These are phyloP conservation scores for Chaetomium sp. DNA, from an alignment of 2,329 filamentous ascomycete species.

Conservation along the genomic window DNA sequence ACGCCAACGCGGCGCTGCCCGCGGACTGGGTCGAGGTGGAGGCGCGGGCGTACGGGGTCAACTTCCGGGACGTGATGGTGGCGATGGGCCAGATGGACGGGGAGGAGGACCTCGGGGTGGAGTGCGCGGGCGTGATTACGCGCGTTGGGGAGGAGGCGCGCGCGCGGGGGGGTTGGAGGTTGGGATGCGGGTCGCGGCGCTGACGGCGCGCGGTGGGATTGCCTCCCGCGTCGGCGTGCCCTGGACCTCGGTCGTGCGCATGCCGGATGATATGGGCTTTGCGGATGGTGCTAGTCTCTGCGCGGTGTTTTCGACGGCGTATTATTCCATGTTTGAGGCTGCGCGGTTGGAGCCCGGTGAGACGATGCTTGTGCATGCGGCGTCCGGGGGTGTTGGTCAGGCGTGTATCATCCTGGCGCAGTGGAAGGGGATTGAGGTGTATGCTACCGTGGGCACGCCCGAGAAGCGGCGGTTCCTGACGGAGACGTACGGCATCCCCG, in stretches of 20 bases:
- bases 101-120: constrained; percentile 18
- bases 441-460: constrained; percentile 6
- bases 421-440: constrained; percentile 2
- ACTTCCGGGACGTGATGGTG: constrained; percentile 46
- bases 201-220: not conserved
- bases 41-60: constrained; percentile 41
- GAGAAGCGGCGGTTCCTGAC: not conserved
- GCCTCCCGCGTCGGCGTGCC: not conserved
- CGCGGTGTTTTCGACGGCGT: not conserved
- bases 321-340: not conserved
- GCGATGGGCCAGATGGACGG: constrained; percentile 39
- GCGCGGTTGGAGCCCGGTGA: not conserved
- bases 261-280: not conserved
- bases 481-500: not conserved
- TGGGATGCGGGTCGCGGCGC: constrained; percentile 34
- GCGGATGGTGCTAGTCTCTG: not conserved
- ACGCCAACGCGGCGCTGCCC: constrained; percentile 17
- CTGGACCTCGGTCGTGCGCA: not conserved
- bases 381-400: not conserved
- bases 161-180: constrained; percentile 27
- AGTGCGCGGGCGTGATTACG: constrained; percentile 33
- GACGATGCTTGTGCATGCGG: constrained; percentile 1
- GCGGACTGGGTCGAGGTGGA: constrained; percentile 42
- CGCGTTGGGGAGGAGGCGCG: constrained; percentile 12
- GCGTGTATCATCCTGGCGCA: constrained; percentile 1